phyloP scores from a whole-genome alignment of 208 protist genomes.

The Leishmania aethiopica region DNA sequence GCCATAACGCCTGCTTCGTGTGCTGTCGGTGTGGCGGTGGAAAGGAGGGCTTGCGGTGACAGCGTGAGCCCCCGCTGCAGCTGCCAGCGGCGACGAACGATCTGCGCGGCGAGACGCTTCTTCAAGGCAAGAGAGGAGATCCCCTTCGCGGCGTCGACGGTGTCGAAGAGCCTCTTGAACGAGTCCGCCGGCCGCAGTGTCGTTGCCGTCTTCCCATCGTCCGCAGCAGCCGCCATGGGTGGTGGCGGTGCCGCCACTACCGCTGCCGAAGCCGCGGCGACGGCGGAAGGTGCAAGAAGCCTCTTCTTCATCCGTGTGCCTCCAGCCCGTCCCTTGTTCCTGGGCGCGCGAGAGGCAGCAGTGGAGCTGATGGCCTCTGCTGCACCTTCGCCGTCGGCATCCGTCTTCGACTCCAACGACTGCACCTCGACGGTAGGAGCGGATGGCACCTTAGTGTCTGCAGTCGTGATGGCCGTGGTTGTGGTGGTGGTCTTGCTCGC shows the following conservation, averaged over 20 bases:
- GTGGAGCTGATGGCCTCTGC: not conserved
- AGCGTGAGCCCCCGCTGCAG: conserved; percentile 16
- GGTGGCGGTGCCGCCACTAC: not conserved
- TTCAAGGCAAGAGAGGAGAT: conserved; percentile 13
- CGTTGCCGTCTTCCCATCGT: not conserved
- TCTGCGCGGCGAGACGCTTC: conserved; percentile 20
- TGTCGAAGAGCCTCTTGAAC: not conserved
- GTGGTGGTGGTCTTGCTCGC: not conserved
- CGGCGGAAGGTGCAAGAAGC: not conserved
- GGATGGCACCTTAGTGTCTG: not conserved
- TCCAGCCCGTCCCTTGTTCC: not conserved
- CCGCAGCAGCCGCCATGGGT: not conserved
- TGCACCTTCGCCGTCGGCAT: not conserved
- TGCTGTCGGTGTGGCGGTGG: not conserved
- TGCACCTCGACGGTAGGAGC: not conserved
- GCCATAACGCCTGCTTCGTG: not conserved
- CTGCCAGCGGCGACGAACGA: conserved; percentile 32
- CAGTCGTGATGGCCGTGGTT: not conserved
- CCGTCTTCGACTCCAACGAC: not conserved
- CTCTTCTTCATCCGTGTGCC: not conserved
- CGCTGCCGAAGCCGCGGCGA: not conserved
- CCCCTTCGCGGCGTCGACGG: not conserved
- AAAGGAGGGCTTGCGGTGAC: not conserved
- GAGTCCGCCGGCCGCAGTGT: conserved; percentile 1
- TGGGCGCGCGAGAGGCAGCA: not conserved